Percentiles rank a stretch among this genome's conserved stretches.
Evolutionary conservation across 306 rosid species (phyloP).

Genomic region (Vicia faba): DNA sequence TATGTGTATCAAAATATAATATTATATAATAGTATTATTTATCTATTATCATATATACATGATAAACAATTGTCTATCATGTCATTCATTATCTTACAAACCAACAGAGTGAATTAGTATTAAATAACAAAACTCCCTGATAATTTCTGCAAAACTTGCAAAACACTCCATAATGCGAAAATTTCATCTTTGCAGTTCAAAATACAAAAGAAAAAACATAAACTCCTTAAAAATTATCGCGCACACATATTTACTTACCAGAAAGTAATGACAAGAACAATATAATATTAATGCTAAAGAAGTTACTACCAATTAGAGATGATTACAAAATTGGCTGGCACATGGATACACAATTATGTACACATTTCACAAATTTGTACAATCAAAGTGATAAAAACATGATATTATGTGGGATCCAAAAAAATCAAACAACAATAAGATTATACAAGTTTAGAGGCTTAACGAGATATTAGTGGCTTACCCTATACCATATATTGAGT

Average conservation of each 20-base stretch:
- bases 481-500: slow-evolving; percentile 1
- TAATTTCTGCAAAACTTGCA: too few relatives aligned
- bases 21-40: too few relatives aligned
- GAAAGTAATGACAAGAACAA: background rate
- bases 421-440: background rate
- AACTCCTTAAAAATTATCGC: too few relatives aligned
- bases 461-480: background rate
- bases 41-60: too few relatives aligned
- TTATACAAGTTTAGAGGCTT: background rate
- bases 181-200: too few relatives aligned
- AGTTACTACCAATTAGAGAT: background rate
- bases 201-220: too few relatives aligned
- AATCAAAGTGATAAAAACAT: slow-evolving; percentile 5
- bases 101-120: too few relatives aligned
- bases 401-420: background rate
- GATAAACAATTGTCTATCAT: too few relatives aligned
- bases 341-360: background rate
- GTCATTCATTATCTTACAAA: too few relatives aligned
- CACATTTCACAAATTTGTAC: slow-evolving; percentile 22
- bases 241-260: background rate
- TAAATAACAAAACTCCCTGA: too few relatives aligned
- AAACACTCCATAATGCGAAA: too few relatives aligned
- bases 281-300: background rate
- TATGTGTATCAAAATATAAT: too few relatives aligned
- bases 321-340: background rate